Percentiles rank a stretch among this genome's conserved stretches.
Conservation (phyloP, 2,329 filamentous ascomycete genomes). For the Claviceps maximensis region DNA sequence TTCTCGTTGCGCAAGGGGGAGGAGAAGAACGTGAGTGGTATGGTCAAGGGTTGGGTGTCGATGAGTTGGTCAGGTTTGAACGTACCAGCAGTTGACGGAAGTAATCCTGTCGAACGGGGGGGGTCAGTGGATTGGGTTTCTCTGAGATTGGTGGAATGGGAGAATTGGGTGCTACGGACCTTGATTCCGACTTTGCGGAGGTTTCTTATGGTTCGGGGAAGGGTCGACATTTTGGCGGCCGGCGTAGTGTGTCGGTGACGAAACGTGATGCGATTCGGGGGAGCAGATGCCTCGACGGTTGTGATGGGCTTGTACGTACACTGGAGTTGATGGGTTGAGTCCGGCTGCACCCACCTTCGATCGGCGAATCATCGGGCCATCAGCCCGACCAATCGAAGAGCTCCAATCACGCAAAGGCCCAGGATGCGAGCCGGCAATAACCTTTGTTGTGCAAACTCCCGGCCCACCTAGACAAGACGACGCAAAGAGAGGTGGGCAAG, state of each 20-base stretch:
- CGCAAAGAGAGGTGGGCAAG: not conserved
- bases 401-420: not conserved
- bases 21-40: not conserved
- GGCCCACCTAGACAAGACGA: too few species aligned
- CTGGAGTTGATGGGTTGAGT: not conserved
- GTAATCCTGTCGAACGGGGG: slow-evolving; percentile 60
- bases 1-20: slow-evolving; percentile 6
- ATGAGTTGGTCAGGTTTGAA: slow-evolving; percentile 11
- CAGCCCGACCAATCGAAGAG: not conserved
- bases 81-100: slow-evolving; percentile 86
- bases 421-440: not conserved
- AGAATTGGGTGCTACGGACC: slow-evolving; percentile 34
- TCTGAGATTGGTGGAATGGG: not conserved
- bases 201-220: slow-evolving; percentile 75
- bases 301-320: slow-evolving; percentile 2
- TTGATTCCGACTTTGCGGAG: slow-evolving; percentile 78
- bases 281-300: slow-evolving; percentile 6
- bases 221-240: slow-evolving; percentile 67
- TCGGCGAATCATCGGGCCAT: slow-evolving; percentile 20
- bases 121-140: slow-evolving; percentile 3
- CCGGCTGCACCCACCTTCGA: not conserved
- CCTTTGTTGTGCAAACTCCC: not conserved
- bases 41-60: slow-evolving; percentile 7
- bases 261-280: slow-evolving; percentile 1
- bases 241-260: slow-evolving; percentile 6